These are phyloP conservation scores for Mycena venus DNA, from an alignment of 768 basidiomycete species.

Conservation along the genomic window DNA sequence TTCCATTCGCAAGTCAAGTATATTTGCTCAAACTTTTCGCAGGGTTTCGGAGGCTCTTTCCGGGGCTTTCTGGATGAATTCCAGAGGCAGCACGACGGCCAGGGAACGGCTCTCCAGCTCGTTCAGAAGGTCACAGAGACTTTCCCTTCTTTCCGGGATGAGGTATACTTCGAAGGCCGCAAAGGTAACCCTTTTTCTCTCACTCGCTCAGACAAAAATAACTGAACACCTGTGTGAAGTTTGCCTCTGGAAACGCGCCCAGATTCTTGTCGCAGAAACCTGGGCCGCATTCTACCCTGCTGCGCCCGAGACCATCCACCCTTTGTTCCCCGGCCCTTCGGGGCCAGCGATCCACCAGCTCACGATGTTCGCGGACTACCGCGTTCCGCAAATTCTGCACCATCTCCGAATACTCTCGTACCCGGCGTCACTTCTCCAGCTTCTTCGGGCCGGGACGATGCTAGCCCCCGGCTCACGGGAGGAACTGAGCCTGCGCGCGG, in stretches of 20 bases:
- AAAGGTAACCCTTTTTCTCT: constrained; percentile 60
- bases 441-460: constrained; percentile 58
- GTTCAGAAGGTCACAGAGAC: constrained; percentile 77
- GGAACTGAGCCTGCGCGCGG: constrained; percentile 84
- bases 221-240: constrained; percentile 56
- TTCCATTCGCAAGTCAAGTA: not conserved
- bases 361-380: constrained; percentile 96
- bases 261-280: constrained; percentile 91
- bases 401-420: constrained; percentile 84
- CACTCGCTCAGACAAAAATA: not conserved
- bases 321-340: constrained; percentile 73
- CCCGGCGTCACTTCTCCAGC: constrained; percentile 67
- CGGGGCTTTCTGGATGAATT: constrained; percentile 75
- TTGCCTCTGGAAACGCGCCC: constrained; percentile 90
- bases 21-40: not conserved
- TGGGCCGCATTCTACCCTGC: constrained; percentile 93
- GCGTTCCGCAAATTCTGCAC: constrained; percentile 92
- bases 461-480: constrained; percentile 72
- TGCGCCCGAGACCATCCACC: constrained; percentile 63
- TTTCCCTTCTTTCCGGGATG: constrained; percentile 86
- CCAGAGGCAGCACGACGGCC: constrained; percentile 60
- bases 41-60: constrained; percentile 55
- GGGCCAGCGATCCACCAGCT: constrained; percentile 77
- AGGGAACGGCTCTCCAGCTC: constrained; percentile 79
- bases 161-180: constrained; percentile 66